Base-by-base conservation (phyloP, 768 basidiomycete species). In the Kwoniella europaea region DNA sequence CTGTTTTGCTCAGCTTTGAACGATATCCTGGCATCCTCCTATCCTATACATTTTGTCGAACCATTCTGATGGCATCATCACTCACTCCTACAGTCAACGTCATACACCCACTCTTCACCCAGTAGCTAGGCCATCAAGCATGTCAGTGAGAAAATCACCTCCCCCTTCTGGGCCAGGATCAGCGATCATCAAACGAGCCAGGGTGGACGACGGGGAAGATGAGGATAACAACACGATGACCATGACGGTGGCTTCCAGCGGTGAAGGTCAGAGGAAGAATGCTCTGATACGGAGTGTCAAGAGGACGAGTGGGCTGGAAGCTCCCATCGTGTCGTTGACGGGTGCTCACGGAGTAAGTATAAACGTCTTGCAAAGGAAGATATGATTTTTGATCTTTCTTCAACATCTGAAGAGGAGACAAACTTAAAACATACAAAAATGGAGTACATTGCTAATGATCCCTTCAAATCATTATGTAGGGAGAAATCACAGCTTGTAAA, bases 281-380 rank as follows among this genome's bases (percentile, higher is more conserved):
- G 84, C 82, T 7, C 64, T 85, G 69, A 87, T 96, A 71, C 88
- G 94, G 73, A 91, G 88, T 24, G 88, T 98, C 29, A 91, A 92
- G 82, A 88, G 97, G 57, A 99, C 97, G n/a, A 94, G 92, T 84
- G 90, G 88, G 75, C 87, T 98, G 52, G 91, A 93, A 76, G 94
- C 94, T 54, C 97, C 97, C 35, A 98, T 99, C 79, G 89, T 98
- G 79, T 92, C 91, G 77, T 86, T 99, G 72, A 87, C 89, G 16
- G 92, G 96, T 2, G 90, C 94, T 4, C 94, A 97, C 85, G 87
- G 89, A 60, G 92, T 95, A 84, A 77, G 91, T 86, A 13, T 22
- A 27, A 20, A 29, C 3, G 10, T 50, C 13, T 15, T 50, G 18
- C 10, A 18, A 18, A 50, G 46, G 46, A 10, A 50, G 46, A 50